phyloP scores from a whole-genome alignment of 352 stramenopile species.

The Phytophthora niederhauseri region DNA sequence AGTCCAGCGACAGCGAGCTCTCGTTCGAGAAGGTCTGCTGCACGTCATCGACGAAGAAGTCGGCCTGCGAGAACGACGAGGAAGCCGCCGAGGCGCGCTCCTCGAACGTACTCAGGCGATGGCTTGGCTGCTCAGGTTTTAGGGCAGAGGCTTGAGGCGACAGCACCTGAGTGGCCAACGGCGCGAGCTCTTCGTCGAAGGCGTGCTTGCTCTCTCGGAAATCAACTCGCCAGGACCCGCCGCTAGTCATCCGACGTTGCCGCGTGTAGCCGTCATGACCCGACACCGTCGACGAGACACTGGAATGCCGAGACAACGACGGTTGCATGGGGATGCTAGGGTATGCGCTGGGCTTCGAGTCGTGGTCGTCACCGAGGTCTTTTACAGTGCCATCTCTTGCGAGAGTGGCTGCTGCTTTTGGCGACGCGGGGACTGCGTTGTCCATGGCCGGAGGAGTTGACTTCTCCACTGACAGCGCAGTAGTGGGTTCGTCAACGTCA shows the following conservation, averaged over 20 bases:
- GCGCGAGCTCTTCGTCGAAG: conserved; percentile 32
- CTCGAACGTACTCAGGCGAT: conserved; percentile 29
- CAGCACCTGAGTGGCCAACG: neutral
- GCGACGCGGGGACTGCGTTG: neutral
- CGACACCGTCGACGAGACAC: conserved; percentile 20
- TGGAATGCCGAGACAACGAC: conserved; percentile 24
- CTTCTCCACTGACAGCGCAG: neutral
- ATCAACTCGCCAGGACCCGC: conserved; percentile 20
- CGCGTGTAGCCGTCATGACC: conserved; percentile 7
- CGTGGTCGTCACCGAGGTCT: neutral
- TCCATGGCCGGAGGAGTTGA: neutral
- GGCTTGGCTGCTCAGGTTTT: conserved; percentile 6
- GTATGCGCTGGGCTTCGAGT: neutral
- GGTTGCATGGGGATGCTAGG: neutral
- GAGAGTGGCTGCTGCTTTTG: neutral
- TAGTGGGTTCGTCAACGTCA: no score
- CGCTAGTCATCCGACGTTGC: conserved; percentile 13
- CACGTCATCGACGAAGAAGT: conserved; percentile 44
- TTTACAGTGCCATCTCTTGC: neutral
- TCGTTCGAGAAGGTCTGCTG: conserved; percentile 31
- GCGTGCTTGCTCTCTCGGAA: conserved; percentile 33
- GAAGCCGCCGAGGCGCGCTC: conserved; percentile 19
- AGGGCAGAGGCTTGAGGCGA: conserved; percentile 12
- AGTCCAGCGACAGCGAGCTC: conserved; percentile 25
- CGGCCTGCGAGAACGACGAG: conserved; percentile 1